Evolutionary conservation across 2,329 filamentous ascomycete species (phyloP).

Genomic region (Aspergillus brunneoviolaceus): DNA sequence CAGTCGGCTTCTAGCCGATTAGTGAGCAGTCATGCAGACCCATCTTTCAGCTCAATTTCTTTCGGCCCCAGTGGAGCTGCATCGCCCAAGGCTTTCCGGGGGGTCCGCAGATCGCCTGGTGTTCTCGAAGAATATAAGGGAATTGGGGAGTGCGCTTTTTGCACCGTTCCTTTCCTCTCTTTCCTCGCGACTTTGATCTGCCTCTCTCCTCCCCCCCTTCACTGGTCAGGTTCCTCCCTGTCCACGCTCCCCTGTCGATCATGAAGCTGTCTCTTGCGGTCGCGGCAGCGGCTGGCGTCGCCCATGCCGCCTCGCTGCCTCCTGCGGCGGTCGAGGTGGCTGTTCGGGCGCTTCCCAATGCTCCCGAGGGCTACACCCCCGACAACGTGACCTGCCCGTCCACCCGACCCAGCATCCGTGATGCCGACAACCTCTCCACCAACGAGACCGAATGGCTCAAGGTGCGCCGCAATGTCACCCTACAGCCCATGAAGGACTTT

Average conservation of each 20-base stretch:
- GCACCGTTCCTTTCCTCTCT: background rate
- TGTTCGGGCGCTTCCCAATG: slow-evolving; percentile 51
- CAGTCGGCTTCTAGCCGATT: background rate
- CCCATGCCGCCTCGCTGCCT: slow-evolving; percentile 4
- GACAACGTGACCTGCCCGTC: slow-evolving; percentile 66
- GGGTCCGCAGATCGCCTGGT: slow-evolving; percentile 3
- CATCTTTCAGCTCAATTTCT: background rate
- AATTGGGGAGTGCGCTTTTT: background rate
- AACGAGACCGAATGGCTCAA: slow-evolving; percentile 74
- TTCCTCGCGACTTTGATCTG: background rate
- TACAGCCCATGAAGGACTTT: slow-evolving; percentile 72
- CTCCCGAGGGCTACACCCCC: slow-evolving; percentile 71
- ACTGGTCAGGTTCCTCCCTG: background rate
- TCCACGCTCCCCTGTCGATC: slow-evolving; percentile 6
- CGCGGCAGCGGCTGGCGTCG: slow-evolving; percentile 8
- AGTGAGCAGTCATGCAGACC: background rate
- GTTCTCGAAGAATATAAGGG: background rate
- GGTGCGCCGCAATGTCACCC: slow-evolving; percentile 68
- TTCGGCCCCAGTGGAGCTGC: background rate
- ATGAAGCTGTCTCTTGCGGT: slow-evolving; percentile 14
- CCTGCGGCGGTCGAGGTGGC: slow-evolving; percentile 6
- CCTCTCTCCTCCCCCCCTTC: background rate
- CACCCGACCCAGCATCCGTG: slow-evolving; percentile 66
- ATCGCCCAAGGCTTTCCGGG: slow-evolving; percentile 7
- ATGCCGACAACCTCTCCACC: slow-evolving; percentile 61